Base-by-base conservation (phyloP, 768 basidiomycete species). In the Cystobasidium onofrii region DNA sequence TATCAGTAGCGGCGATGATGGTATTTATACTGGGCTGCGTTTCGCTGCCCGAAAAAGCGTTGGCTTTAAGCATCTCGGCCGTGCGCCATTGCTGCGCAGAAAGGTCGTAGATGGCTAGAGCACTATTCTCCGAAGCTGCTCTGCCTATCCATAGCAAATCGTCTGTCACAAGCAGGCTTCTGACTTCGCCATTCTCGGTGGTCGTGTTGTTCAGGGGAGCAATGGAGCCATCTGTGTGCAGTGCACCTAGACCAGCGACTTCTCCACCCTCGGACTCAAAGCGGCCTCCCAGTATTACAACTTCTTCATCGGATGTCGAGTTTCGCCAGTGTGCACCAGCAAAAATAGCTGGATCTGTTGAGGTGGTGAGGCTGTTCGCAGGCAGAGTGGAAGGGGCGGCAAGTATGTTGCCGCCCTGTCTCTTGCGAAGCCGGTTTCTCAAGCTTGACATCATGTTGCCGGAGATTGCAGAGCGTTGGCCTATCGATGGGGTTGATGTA, bases 261-360 rank as follows among this genome's bases (percentile, higher is more conserved):
- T 95, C 79, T 34, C 85, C 87, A 75, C 85, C 83, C 1, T 86
- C 84, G 1, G 79, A 78, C 20, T 81, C 75, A 80, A 97, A 99
- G 80, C 93, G 92, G 41, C 95, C 95, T 36, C 93, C 95, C 61
- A 97, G 83, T 75, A 97, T 86, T 52, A 87, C 86, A 23, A 91
- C 81, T 71, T 90, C 86, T 55, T 78, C 80, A 3, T 85, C 84
- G 12, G 87, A 87, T 1, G 88, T 85, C 43, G 84, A 84, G 79
- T 97, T 96, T 7, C 86, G 89, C 91, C 91, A 97, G 83, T 92
- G 97, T 1, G 86, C 86, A 36, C 91, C 95, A 0, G 91, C 86
- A 69, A 96, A 84, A 74, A 97, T 87, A 20, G 91, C 88, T 0
- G 92, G 91, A 0, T 60, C 41, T 34, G 65, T 9, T 17, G 43